phyloP scores from a whole-genome alignment of 169 alveolate species.

The Babesia sp. region DNA sequence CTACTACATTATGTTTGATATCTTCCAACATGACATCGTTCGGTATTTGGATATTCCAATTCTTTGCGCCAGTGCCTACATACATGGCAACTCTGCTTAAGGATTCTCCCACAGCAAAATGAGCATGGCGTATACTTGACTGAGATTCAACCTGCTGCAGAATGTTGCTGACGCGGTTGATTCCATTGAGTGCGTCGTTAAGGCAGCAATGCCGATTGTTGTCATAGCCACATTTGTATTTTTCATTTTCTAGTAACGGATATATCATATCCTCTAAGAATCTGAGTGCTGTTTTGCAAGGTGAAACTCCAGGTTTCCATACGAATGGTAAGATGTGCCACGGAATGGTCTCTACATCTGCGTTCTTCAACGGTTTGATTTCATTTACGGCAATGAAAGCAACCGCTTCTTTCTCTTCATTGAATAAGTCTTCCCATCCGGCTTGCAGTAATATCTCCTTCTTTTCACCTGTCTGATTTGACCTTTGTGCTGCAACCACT shows the following conservation, averaged over 20 bases:
- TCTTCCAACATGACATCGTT: constrained; percentile 38
- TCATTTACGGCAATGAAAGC: constrained; percentile 2
- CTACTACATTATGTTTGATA: constrained; percentile 27
- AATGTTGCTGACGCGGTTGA: background rate
- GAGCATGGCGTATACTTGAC: constrained; percentile 4
- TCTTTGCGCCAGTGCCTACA: background rate
- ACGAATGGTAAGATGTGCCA: background rate
- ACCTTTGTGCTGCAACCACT: background rate
- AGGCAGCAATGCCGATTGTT: constrained; percentile 3
- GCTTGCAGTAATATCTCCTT: background rate
- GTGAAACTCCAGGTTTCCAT: constrained; percentile 2
- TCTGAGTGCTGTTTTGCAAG: background rate
- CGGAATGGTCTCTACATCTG: background rate
- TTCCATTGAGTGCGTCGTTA: constrained; percentile 12
- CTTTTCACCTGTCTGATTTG: background rate
- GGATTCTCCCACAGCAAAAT: constrained; percentile 18
- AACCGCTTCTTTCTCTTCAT: background rate
- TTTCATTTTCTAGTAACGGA: constrained; percentile 1
- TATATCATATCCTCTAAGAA: background rate
- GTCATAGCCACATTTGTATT: background rate
- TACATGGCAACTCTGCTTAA: background rate
- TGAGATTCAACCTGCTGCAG: constrained; percentile 5
- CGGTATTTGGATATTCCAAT: constrained; percentile 31
- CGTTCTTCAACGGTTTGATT: background rate
- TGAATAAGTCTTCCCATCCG: background rate